phyloP scores from a whole-genome alignment of 139 green algal species.

The Haematococcus lacustris region DNA sequence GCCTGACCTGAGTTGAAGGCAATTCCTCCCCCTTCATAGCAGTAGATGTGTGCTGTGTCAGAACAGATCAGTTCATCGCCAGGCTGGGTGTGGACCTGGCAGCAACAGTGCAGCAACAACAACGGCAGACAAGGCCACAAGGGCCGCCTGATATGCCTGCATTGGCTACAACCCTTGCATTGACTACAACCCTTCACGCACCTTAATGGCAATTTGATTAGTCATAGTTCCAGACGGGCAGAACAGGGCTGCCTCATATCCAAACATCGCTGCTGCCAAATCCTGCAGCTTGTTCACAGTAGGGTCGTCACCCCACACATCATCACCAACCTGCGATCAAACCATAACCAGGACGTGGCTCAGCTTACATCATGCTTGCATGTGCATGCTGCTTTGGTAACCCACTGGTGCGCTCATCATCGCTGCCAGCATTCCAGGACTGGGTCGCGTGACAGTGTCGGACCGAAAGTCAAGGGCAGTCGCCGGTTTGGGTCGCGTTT shows the following conservation, averaged over 20 bases:
- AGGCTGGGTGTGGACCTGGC: constrained; percentile 19
- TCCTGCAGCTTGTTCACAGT: constrained; percentile 55
- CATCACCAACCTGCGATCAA: too few relatives aligned
- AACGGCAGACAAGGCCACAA: too few relatives aligned
- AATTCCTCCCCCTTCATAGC: constrained; percentile 50
- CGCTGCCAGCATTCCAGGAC: constrained; percentile 40
- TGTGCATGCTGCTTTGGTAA: too few relatives aligned
- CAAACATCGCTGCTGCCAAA: constrained; percentile 44
- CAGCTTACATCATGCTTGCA: too few relatives aligned
- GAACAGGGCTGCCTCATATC: constrained; percentile 67
- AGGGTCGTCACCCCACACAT: constrained; percentile 75
- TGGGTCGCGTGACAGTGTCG: constrained; percentile 70
- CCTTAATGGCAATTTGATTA: constrained; percentile 64
- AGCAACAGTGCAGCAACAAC: too few relatives aligned
- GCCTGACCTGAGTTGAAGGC: constrained; percentile 37
- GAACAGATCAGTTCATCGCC: constrained; percentile 42
- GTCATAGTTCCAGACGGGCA: constrained; percentile 70
- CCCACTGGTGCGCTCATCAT: constrained; percentile 21
- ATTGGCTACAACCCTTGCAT: too few relatives aligned
- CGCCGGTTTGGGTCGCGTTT: too few relatives aligned
- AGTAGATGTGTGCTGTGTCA: constrained; percentile 42
- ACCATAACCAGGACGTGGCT: too few relatives aligned
- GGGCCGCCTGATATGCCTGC: too few relatives aligned
- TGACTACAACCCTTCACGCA: too few relatives aligned
- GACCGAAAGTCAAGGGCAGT: constrained; percentile 54